These are phyloP conservation scores for Phylloporus sp. DNA, from an alignment of 768 basidiomycete genomes.

Conservation along the genomic window DNA sequence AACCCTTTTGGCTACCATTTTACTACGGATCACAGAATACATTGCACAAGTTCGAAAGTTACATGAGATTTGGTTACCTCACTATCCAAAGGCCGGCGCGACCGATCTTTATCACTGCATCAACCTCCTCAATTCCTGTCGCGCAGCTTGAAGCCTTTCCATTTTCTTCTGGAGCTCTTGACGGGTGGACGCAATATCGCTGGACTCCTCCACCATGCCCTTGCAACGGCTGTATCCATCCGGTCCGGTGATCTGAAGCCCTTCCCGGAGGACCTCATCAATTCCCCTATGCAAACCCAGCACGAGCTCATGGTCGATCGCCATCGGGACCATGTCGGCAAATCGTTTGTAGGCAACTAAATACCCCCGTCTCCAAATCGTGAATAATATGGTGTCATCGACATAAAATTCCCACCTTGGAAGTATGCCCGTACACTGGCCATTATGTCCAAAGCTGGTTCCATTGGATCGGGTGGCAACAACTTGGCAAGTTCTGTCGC, in stretches of 20 bases:
- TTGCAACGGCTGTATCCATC: slow-evolving; percentile 43
- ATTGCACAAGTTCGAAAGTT: too few species aligned
- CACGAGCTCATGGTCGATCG: slow-evolving; percentile 33
- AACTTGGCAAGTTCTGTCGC: slow-evolving; percentile 44
- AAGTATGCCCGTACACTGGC: slow-evolving; percentile 64
- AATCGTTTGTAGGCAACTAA: slow-evolving; percentile 43
- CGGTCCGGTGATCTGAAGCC: slow-evolving; percentile 45
- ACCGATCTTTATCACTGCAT: background rate
- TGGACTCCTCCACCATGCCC: slow-evolving; percentile 47
- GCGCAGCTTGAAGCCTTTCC: slow-evolving; percentile 43
- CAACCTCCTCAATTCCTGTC: slow-evolving; percentile 30
- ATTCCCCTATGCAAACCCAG: slow-evolving; percentile 44
- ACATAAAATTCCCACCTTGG: slow-evolving; percentile 44
- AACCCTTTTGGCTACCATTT: too few species aligned
- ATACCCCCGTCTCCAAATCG: background rate
- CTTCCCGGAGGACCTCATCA: slow-evolving; percentile 38
- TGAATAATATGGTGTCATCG: background rate
- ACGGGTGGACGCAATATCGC: slow-evolving; percentile 39
- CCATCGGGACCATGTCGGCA: slow-evolving; percentile 35
- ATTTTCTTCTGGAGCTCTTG: slow-evolving; percentile 47
- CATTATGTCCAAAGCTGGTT: slow-evolving; percentile 58
- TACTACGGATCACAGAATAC: too few species aligned
- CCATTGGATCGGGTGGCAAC: slow-evolving; percentile 45
- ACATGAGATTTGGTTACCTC: too few species aligned
- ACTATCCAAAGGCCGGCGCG: too few species aligned